Conservation (phyloP, 495 filamentous ascomycete species). For the Paragyromitra xinjiangensis region DNA sequence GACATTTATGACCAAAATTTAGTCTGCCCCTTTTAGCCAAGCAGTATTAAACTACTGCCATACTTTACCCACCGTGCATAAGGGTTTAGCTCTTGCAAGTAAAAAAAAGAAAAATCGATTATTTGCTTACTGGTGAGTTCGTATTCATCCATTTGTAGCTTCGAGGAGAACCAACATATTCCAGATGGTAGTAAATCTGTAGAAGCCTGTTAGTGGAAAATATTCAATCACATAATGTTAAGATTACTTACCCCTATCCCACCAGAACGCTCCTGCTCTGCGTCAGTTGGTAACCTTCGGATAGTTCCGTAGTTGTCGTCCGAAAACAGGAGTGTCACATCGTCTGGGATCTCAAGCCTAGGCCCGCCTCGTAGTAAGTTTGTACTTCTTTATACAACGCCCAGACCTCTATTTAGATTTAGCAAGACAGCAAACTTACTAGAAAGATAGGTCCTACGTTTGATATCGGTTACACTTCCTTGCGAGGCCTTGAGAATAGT, state of each 20-base stretch:
- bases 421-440: slow-evolving; percentile 42
- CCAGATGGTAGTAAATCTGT: slow-evolving; percentile 63
- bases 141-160: slow-evolving; percentile 77
- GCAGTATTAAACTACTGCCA: slow-evolving; percentile 51
- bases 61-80: slow-evolving; percentile 6
- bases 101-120: slow-evolving; percentile 57
- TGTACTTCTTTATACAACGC: slow-evolving; percentile 59
- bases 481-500: slow-evolving; percentile 49
- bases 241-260: slow-evolving; percentile 60
- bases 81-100: neutral
- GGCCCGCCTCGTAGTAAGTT: slow-evolving; percentile 62
- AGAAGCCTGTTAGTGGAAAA: neutral
- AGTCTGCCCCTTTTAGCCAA: slow-evolving; percentile 59
- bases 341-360: slow-evolving; percentile 60
- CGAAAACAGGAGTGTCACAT: slow-evolving; percentile 63
- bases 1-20: slow-evolving; percentile 65
- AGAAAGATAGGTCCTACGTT: slow-evolving; percentile 1
- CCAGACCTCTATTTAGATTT: slow-evolving; percentile 60
- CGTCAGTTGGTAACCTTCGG: slow-evolving; percentile 60
- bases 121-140: slow-evolving; percentile 44
- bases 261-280: slow-evolving; percentile 60
- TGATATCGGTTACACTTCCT: neutral
- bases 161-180: slow-evolving; percentile 70
- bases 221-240: neutral
- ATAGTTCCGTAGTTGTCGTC: slow-evolving; percentile 65